Conservation (phyloP, 2,329 filamentous ascomycete genomes). For the Xylariomycetidae sp. region DNA sequence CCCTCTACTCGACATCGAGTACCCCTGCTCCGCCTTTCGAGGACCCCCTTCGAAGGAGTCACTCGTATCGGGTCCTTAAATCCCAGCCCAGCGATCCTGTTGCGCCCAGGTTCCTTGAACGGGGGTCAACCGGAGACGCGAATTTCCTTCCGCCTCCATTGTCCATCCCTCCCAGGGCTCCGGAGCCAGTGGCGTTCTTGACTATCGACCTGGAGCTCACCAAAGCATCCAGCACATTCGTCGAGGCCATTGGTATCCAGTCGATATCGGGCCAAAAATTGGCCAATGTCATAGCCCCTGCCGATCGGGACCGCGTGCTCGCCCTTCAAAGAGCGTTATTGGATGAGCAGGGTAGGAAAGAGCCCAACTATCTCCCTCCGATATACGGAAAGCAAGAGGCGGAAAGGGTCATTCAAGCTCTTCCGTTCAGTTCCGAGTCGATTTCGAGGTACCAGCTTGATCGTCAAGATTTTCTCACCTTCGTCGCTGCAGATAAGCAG, state of each 20-base stretch:
- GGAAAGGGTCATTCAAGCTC: conserved; percentile 46
- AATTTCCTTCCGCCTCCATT: conserved; percentile 42
- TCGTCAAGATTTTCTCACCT: conserved; percentile 49
- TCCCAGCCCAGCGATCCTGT: conserved; percentile 45
- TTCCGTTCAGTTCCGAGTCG: conserved; percentile 50
- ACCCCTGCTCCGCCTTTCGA: conserved; percentile 39
- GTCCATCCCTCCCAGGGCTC: conserved; percentile 33
- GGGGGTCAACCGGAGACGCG: conserved; percentile 41
- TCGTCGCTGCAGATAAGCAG: conserved; percentile 46
- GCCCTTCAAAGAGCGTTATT: conserved; percentile 47
- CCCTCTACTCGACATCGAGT: conserved; percentile 42
- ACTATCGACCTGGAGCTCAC: conserved; percentile 53
- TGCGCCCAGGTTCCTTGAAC: conserved; percentile 44
- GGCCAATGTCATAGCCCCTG: conserved; percentile 44
- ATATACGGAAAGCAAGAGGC: conserved; percentile 52
- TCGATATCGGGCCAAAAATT: conserved; percentile 44
- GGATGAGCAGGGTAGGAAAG: conserved; percentile 50
- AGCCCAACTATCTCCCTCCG: conserved; percentile 58
- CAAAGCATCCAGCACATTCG: conserved; percentile 50
- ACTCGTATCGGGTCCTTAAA: conserved; percentile 49
- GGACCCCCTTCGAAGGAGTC: conserved; percentile 38
- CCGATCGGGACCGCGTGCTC: conserved; percentile 47
- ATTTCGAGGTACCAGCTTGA: conserved; percentile 46
- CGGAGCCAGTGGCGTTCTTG: conserved; percentile 52
- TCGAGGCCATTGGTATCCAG: conserved; percentile 46